Evolutionary conservation across 192 early-diverging fungal genomes (phyloP).

Genomic region (Obelidium mucronatum): DNA sequence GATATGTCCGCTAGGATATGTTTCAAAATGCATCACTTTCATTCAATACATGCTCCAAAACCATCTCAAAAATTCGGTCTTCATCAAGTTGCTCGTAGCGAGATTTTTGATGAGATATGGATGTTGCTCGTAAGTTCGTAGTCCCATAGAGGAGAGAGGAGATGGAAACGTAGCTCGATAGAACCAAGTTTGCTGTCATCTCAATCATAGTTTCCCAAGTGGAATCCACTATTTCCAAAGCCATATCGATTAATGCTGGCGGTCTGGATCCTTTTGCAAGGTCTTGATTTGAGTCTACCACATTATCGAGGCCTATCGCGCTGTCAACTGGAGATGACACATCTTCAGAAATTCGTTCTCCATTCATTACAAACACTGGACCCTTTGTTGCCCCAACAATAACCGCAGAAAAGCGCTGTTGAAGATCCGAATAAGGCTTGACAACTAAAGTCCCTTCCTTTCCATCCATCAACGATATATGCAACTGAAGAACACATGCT

Average conservation of each 20-base stretch:
- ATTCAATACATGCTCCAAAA: conserved; percentile 21
- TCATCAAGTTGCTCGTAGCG: conserved; percentile 15
- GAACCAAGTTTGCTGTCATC: background rate
- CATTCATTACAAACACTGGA: conserved; percentile 19
- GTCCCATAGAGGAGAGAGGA: conserved; percentile 1
- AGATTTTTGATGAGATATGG: background rate
- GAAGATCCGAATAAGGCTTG: background rate
- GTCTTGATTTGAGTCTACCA: background rate
- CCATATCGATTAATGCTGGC: background rate
- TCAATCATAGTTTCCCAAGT: background rate
- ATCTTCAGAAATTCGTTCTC: background rate
- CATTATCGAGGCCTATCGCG: conserved; percentile 1
- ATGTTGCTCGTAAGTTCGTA: background rate
- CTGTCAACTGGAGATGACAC: conserved; percentile 23
- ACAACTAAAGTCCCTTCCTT: background rate
- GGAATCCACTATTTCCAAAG: background rate
- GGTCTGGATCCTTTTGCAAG: too few species aligned
- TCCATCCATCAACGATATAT: background rate
- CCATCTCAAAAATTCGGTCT: background rate
- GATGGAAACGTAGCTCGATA: background rate
- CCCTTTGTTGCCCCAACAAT: background rate
- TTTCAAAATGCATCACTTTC: background rate
- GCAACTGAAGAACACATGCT: conserved; percentile 7
- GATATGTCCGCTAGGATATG: background rate
- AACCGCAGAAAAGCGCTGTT: background rate